These are phyloP conservation scores for Fusarium sp. DNA, from an alignment of 2,329 filamentous ascomycete genomes.

Conservation along the genomic window DNA sequence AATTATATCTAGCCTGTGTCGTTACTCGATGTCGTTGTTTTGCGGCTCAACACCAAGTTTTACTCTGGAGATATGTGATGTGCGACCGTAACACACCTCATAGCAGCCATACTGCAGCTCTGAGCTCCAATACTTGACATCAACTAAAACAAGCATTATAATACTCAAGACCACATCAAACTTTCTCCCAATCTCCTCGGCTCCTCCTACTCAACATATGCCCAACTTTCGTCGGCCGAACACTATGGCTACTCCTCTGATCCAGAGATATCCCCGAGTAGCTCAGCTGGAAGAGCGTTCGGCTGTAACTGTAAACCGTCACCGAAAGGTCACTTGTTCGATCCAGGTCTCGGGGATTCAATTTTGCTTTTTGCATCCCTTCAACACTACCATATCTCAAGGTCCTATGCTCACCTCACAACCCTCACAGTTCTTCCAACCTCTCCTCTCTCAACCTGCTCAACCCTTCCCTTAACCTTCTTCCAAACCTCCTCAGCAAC, in stretches of 20 bases:
- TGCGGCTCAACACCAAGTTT: no score
- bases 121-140: no score
- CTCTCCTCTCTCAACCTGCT: constrained; percentile 62
- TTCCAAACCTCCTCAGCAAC: constrained; percentile 68
- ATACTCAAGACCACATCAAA: background rate
- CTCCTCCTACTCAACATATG: background rate
- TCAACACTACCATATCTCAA: background rate
- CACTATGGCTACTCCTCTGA: constrained; percentile 1
- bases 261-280: constrained; percentile 2
- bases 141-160: no score
- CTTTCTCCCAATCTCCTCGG: no score
- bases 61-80: no score
- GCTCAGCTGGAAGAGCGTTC: no score
- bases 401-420: constrained; percentile 24
- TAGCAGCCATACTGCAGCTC: no score
- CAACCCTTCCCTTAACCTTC: constrained; percentile 59
- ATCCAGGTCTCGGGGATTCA: constrained; percentile 11
- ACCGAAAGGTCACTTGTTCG: constrained; percentile 12
- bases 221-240: background rate
- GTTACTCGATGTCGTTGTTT: no score
- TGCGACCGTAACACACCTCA: no score
- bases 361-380: background rate
- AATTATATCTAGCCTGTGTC: no score
- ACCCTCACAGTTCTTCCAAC: constrained; percentile 58
- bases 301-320: background rate